A percentile compares a stretch with the other conserved stretches of the same genome.
Conservation (phyloP, 257 asterid genomes). For the Solanum megistacrolobum region DNA sequence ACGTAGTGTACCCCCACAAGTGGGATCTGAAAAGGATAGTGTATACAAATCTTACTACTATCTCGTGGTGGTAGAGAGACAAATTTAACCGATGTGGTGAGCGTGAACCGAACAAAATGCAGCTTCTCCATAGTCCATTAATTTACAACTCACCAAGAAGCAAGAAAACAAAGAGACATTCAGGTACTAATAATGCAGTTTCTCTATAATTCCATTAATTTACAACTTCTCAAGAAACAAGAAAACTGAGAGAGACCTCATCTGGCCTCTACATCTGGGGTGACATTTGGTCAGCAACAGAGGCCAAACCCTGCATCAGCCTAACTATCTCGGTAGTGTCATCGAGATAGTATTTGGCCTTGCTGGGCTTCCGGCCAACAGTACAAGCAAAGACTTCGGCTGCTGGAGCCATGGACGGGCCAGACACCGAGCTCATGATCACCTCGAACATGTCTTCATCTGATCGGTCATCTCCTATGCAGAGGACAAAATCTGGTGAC, state of each 20-base stretch:
- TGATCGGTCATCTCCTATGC: conserved; percentile 79
- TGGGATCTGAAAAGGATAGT: not conserved
- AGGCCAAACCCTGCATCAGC: conserved; percentile 67
- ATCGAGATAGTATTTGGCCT: conserved; percentile 82
- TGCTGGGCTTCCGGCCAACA: conserved; percentile 72
- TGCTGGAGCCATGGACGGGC: conserved; percentile 59
- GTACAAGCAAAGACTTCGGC: conserved; percentile 90
- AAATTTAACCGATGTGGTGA: not conserved
- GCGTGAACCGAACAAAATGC: not conserved
- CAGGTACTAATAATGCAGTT: not conserved
- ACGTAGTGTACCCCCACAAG: not conserved
- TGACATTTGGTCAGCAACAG: conserved; percentile 54
- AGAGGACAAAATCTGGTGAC: conserved; percentile 57
- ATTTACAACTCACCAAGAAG: not conserved
- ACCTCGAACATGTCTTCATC: conserved; percentile 93
- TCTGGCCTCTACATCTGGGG: not conserved
- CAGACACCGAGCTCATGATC: conserved; percentile 39
- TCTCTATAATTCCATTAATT: not conserved
- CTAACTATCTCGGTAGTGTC: conserved; percentile 71
- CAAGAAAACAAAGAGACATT: not conserved
- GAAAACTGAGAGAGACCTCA: not conserved
- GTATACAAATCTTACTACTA: not conserved
- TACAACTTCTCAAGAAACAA: not conserved
- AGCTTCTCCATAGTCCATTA: not conserved
- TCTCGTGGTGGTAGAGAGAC: not conserved